Conservation (phyloP, 257 asterid genomes). For the Lycium ferocissimum region DNA sequence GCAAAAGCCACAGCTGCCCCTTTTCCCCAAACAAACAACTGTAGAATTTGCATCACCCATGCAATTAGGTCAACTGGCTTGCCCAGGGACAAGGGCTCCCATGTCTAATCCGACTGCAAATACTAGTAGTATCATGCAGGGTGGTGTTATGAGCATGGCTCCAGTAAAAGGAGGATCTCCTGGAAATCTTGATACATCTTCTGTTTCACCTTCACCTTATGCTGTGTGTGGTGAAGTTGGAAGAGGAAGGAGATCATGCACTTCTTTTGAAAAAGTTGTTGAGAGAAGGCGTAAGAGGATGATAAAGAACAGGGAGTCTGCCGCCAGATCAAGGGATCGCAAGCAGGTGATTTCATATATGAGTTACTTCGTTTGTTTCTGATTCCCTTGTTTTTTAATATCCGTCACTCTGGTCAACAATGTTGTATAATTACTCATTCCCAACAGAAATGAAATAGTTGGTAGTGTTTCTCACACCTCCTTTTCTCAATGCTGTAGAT, state of each 20-base stretch:
- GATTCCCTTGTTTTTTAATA: not conserved
- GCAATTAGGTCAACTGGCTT: constrained; percentile 29
- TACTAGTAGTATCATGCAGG: constrained; percentile 40
- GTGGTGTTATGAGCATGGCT: constrained; percentile 51
- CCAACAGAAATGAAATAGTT: not conserved
- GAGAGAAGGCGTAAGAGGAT: constrained; percentile 62
- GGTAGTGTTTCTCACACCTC: constrained; percentile 10
- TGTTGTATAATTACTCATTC: not conserved
- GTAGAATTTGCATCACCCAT: constrained; percentile 32
- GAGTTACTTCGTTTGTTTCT: constrained; percentile 22
- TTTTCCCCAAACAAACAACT: constrained; percentile 32
- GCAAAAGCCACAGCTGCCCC: constrained; percentile 24
- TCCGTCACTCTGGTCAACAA: constrained; percentile 16
- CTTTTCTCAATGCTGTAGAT: not conserved
- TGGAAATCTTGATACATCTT: constrained; percentile 61
- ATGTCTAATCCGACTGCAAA: constrained; percentile 45
- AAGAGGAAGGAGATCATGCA: constrained; percentile 52
- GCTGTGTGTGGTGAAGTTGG: constrained; percentile 58
- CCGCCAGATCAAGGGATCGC: constrained; percentile 60
- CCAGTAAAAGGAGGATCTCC: constrained; percentile 50
- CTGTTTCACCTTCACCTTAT: constrained; percentile 73
- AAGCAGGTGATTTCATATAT: constrained; percentile 69
- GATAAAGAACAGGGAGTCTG: constrained; percentile 63
- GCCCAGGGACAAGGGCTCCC: constrained; percentile 28
- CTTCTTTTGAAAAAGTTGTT: constrained; percentile 55